phyloP scores from a whole-genome alignment of 345 rosid genomes.

The Iberis pinnata region DNA sequence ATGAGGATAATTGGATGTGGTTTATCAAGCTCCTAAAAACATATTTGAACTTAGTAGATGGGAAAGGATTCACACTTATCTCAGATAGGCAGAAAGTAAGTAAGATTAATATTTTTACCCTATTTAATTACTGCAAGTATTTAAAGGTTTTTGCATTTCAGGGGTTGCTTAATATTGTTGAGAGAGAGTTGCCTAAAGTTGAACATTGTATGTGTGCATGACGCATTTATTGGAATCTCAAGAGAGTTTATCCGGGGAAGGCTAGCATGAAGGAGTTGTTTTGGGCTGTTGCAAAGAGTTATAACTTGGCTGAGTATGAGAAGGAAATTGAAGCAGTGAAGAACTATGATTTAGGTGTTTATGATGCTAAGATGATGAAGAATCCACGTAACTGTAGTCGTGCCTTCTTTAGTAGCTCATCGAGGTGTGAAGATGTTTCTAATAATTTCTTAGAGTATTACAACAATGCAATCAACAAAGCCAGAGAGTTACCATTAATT shows the following conservation, averaged over 20 bases:
- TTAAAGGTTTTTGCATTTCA: background rate
- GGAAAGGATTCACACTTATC: background rate
- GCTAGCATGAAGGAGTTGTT: background rate
- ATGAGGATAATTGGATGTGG: background rate
- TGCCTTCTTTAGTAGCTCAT: no score
- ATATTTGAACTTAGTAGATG: background rate
- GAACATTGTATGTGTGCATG: constrained; percentile 3
- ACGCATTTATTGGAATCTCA: background rate
- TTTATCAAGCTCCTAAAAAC: background rate
- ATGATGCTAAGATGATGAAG: background rate
- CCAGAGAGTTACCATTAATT: no score
- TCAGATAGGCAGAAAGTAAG: background rate
- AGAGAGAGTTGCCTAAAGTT: background rate
- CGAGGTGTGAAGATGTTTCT: no score
- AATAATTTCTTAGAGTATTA: no score
- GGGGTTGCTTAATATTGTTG: background rate
- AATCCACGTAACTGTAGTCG: no score
- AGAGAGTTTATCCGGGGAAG: background rate
- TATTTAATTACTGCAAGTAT: no score
- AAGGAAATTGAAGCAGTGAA: background rate
- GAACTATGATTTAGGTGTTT: background rate
- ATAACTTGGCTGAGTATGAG: background rate
- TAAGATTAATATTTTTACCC: no score
- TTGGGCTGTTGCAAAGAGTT: background rate
- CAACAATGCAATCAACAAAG: no score